These are phyloP conservation scores for Nemania abortiva DNA, from an alignment of 2,329 filamentous ascomycete genomes.

Conservation along the genomic window DNA sequence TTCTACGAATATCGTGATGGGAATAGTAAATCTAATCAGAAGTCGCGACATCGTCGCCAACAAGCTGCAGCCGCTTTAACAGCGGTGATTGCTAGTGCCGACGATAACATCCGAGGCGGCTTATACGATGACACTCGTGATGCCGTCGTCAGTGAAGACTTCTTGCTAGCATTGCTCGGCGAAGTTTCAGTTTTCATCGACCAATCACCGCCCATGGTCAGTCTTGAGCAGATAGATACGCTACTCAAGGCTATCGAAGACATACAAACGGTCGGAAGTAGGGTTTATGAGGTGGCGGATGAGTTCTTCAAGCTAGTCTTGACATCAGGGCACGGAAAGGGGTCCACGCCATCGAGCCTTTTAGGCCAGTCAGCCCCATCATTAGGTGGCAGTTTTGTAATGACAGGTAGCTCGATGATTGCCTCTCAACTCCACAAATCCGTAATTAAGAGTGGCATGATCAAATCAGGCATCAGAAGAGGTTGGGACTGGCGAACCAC, in stretches of 20 bases:
- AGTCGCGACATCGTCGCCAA: conserved; percentile 71
- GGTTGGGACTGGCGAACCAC: conserved; percentile 78
- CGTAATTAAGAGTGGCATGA: conserved; percentile 54
- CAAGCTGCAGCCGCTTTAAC: conserved; percentile 79
- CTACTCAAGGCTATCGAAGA: conserved; percentile 72
- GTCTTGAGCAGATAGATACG: conserved; percentile 77
- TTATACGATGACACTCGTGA: conserved; percentile 85
- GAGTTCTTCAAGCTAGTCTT: conserved; percentile 83
- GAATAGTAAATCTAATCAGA: conserved; percentile 52
- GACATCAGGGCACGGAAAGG: conserved; percentile 74
- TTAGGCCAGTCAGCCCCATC: conserved; percentile 66
- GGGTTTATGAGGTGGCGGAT: conserved; percentile 79
- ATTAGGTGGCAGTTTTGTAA: conserved; percentile 70
- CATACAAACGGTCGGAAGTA: conserved; percentile 77
- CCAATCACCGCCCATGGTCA: conserved; percentile 66
- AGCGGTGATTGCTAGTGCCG: conserved; percentile 86
- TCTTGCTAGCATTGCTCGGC: conserved; percentile 83
- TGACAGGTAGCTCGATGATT: conserved; percentile 81
- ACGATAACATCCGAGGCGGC: conserved; percentile 91
- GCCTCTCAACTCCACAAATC: conserved; percentile 72
- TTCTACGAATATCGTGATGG: conserved; percentile 92
- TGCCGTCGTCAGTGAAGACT: conserved; percentile 89
- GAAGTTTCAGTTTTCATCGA: conserved; percentile 84
- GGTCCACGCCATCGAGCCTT: conserved; percentile 73
- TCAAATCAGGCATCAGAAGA: conserved; percentile 62